Base-by-base conservation (phyloP, 495 filamentous ascomycete genomes). In the Aspergillus campestris region DNA sequence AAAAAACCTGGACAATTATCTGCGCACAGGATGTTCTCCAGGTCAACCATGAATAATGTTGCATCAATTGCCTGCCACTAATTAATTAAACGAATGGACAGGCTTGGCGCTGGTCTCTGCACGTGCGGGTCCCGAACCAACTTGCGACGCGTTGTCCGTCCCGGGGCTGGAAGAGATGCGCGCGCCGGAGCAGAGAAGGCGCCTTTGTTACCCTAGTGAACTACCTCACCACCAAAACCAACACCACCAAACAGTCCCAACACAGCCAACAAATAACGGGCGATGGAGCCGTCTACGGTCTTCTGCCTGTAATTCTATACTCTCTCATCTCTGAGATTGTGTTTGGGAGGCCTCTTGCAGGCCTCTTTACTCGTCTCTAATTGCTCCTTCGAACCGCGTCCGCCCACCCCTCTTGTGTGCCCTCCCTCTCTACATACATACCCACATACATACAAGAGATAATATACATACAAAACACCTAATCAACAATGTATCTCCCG, bases 401-500 rank as follows among this genome's bases (percentile, higher is more conserved):
- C 44, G 28, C 14, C 28, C 42, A 29, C 37, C 15, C 27, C 15
- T 30, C 31, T 8, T 36, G 12, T 43, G 24, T 35, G 42, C 28
- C 33, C 3, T 48, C 27, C 18, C n/a, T 3, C 31, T 43, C 12
- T 44, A 14, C n/a, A n/a, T n/a, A n/a, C n/a, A n/a, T n/a, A n/a
- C n/a, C n/a, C n/a, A n/a, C n/a, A n/a, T n/a, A n/a, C n/a, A n/a
- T 24, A 24, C 18, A 24, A 4, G 18, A 24, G 18, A 1, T 24
- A 24, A 24, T 1, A 1, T 24, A 24, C 18, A 24, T 24, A 32
- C 30, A 11, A 13, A 44, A 38, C 31, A 37, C 46, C 27, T 57
- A 52, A 56, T 50, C 56, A 53, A 59, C 59, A 60, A 98, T 98
- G 92, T 95, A 94, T 81, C 86, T 98, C 42, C 92, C 92, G 51